Base-by-base conservation (phyloP, 2,329 filamentous ascomycete genomes). In the Macrophomina tecta region DNA sequence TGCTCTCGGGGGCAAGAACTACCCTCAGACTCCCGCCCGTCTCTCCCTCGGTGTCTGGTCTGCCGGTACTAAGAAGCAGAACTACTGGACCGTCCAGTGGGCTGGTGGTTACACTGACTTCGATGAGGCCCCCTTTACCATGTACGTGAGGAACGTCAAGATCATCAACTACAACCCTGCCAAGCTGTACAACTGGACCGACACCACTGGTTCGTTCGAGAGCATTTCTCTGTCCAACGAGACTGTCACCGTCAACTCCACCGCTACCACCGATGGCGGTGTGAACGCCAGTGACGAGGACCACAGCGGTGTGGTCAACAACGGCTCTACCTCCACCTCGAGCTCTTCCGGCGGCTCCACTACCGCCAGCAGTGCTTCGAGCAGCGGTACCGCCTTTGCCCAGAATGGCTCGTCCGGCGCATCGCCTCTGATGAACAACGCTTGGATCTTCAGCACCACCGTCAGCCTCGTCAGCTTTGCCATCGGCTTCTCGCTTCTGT, bases 1-100 rank as follows among this genome's bases (percentile, higher is more conserved):
- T 61, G 78, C 82, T 66, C 80, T 85, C 55, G 84, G 84, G 70
- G 87, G 88, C 12, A 76, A 84, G 60, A 85, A 86, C 74, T 94
- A 87, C 76, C 91, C 91, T 0, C 91, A 94, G 75, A 93, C 91
- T 0, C 91, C 91, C 1, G 90, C 91, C 88, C 86, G 87, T 49
- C 72, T 79, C 30, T 75, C 74, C 68, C 74, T 83, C 28, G 81
- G 81, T 56, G 81, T 79, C 74, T 83, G 82, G 82, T 65, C 63
- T 38, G 79, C 80, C 40, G 82, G 81, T 63, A 85, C 84, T 70
- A 79, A 81, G 64, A 76, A 79, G 4, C 76, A 79, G 66, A 76
- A 82, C 45, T 64, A 67, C 4, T 77, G 83, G n/a, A 90, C 88
- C 30, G 83, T 90, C 67, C 75, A 86, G 65, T 92, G 90, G 90